These are phyloP conservation scores for Coriolopsis trogii DNA, from an alignment of 1,284 basidiomycete genomes.

Conservation along the genomic window DNA sequence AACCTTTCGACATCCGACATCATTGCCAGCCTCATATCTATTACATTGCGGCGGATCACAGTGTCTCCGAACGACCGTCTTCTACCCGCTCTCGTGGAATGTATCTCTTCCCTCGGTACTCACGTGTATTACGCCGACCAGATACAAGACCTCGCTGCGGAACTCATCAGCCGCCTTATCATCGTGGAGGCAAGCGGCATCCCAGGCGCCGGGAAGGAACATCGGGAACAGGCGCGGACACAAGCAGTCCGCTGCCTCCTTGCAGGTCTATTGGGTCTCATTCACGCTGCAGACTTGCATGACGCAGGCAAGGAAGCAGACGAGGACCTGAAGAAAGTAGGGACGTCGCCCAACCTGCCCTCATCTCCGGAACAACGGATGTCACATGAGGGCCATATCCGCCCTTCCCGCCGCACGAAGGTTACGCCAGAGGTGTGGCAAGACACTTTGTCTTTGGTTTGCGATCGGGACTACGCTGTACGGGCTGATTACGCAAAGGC, in stretches of 20 bases:
- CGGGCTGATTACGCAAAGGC: conserved; percentile 78
- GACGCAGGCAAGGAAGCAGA: conserved; percentile 37
- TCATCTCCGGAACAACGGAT: conserved; percentile 11
- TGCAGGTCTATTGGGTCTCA: conserved; percentile 73
- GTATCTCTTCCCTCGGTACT: conserved; percentile 83
- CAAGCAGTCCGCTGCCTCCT: conserved; percentile 78
- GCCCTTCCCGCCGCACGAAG: conserved; percentile 63
- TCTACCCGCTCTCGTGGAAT: conserved; percentile 74
- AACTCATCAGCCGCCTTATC: conserved; percentile 80
- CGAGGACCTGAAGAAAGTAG: conserved; percentile 24
- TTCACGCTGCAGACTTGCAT: conserved; percentile 63
- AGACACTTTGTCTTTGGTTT: conserved; percentile 83
- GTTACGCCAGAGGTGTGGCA: conserved; percentile 87
- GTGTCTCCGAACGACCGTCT: conserved; percentile 69
- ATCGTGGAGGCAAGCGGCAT: conserved; percentile 69
- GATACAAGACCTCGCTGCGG: conserved; percentile 90
- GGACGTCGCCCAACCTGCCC: conserved; percentile 25
- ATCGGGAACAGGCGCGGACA: conserved; percentile 51
- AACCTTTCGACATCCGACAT: conserved; percentile 93
- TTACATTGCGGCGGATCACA: conserved; percentile 75
- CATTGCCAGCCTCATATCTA: conserved; percentile 73
- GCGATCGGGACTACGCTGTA: conserved; percentile 73
- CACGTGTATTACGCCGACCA: conserved; percentile 98
- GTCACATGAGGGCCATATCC: conserved; percentile 26
- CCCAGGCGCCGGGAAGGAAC: conserved; percentile 47